Evolutionary conservation across 345 rosid species (phyloP).

Genomic region (Lagerstroemia speciosa): DNA sequence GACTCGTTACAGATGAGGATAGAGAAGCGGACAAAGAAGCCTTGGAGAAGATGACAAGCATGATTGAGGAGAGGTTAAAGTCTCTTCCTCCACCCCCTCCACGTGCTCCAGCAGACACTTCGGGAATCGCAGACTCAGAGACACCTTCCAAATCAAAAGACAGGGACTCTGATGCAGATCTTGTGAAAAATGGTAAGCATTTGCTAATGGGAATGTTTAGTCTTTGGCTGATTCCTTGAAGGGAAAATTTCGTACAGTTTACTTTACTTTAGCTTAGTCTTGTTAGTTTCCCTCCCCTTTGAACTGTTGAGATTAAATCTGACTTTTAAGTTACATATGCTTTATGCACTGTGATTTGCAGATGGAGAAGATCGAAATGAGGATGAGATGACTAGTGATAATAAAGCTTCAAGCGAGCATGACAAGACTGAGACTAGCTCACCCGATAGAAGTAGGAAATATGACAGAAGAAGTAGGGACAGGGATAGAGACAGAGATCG

Average conservation of each 20-base stretch:
- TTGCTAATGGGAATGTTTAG: neutral
- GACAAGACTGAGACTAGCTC: constrained; percentile 69
- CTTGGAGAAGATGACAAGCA: constrained; percentile 50
- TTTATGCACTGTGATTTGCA: constrained; percentile 17
- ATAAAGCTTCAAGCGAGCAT: constrained; percentile 46
- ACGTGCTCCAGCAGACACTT: constrained; percentile 38
- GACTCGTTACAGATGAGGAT: constrained; percentile 76
- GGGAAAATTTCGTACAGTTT: neutral
- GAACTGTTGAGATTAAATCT: neutral
- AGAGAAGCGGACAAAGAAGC: constrained; percentile 69
- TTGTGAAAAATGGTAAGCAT: constrained; percentile 39
- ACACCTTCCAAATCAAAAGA: constrained; percentile 49
- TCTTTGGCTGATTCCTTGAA: constrained; percentile 1
- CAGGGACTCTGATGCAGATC: constrained; percentile 51
- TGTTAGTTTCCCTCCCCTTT: neutral
- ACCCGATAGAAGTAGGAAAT: constrained; percentile 59
- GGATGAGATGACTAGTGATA: constrained; percentile 59
- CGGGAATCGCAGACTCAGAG: constrained; percentile 41
- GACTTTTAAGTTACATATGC: neutral
- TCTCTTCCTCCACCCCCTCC: constrained; percentile 89
- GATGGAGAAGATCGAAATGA: constrained; percentile 51
- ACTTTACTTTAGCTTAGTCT: neutral
- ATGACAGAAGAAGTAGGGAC: constrained; percentile 83
- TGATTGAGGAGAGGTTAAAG: constrained; percentile 81
- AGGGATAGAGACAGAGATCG: constrained; percentile 37